Evolutionary conservation across 2,329 filamentous ascomycete species (phyloP).

Genomic region (Alternaria sp.): DNA sequence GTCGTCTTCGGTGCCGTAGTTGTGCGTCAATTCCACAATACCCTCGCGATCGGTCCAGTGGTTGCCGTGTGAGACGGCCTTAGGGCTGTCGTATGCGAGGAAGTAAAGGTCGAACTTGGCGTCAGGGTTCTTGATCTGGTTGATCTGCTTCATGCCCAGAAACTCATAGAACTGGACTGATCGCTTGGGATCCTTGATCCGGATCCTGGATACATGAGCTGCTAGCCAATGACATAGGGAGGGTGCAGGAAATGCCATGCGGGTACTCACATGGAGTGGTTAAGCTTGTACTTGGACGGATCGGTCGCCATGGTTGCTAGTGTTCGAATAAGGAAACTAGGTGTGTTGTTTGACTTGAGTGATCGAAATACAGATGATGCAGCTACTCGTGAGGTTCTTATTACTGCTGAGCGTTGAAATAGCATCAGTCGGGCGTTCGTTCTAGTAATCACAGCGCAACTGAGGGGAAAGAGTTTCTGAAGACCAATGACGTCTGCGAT

Average conservation of each 20-base stretch:
- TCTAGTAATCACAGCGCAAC: not conserved
- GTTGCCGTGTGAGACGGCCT: slow-evolving; percentile 76
- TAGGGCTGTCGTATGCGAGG: slow-evolving; percentile 83
- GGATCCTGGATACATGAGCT: slow-evolving; percentile 58
- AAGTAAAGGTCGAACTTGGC: slow-evolving; percentile 97
- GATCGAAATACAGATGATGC: slow-evolving; percentile 15
- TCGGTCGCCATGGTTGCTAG: slow-evolving; percentile 65
- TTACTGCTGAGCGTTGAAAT: slow-evolving; percentile 26
- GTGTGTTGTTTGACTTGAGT: slow-evolving; percentile 16
- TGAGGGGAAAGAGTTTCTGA: slow-evolving; percentile 39
- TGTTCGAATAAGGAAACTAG: slow-evolving; percentile 28
- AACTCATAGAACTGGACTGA: slow-evolving; percentile 92
- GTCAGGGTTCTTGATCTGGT: slow-evolving; percentile 83
- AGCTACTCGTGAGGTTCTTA: slow-evolving; percentile 15
- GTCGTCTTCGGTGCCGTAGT: slow-evolving; percentile 90
- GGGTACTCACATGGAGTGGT: slow-evolving; percentile 62
- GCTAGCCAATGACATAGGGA: slow-evolving; percentile 10
- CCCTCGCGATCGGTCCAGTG: slow-evolving; percentile 86
- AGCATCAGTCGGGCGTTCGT: slow-evolving; percentile 34
- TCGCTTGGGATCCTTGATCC: slow-evolving; percentile 91
- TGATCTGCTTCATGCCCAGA: slow-evolving; percentile 85
- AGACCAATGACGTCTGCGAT: slow-evolving; percentile 31
- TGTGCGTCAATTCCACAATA: slow-evolving; percentile 84
- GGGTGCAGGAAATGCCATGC: slow-evolving; percentile 14
- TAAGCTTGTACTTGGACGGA: slow-evolving; percentile 70